Conservation (phyloP, 108 stramenopile species). For the Nitzschia inconspicua region DNA sequence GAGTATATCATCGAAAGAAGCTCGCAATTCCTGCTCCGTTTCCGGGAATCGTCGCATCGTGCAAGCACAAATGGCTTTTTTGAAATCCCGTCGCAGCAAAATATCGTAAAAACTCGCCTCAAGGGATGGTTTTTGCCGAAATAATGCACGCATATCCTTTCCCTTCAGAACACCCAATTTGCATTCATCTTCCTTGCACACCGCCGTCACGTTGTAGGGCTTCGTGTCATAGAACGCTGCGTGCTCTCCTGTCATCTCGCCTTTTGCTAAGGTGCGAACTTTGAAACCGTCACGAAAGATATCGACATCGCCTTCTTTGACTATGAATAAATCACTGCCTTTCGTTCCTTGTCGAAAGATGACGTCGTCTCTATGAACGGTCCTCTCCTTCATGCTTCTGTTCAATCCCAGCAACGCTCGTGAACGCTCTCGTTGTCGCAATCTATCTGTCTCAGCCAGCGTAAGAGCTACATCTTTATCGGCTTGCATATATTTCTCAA, state of each 20-base stretch:
- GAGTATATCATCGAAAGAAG: slow-evolving; percentile 28
- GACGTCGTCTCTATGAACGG: slow-evolving; percentile 21
- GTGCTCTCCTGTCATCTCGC: slow-evolving; percentile 59
- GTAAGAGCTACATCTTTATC: slow-evolving; percentile 4
- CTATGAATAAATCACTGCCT: slow-evolving; percentile 37
- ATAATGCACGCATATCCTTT: slow-evolving; percentile 37
- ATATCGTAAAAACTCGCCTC: slow-evolving; percentile 60
- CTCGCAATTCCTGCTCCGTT: slow-evolving; percentile 32
- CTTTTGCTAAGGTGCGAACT: slow-evolving; percentile 36
- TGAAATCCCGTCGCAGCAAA: slow-evolving; percentile 68
- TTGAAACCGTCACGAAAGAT: slow-evolving; percentile 22
- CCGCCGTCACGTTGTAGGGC: slow-evolving; percentile 45
- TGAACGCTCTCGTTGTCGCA: slow-evolving; percentile 14
- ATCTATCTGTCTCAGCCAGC: slow-evolving; percentile 6
- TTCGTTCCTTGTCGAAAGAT: slow-evolving; percentile 35
- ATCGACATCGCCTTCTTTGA: slow-evolving; percentile 45
- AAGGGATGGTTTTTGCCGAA: slow-evolving; percentile 36
- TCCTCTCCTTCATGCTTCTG: slow-evolving; percentile 21
- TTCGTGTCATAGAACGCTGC: slow-evolving; percentile 35
- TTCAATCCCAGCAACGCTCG: slow-evolving; percentile 39
- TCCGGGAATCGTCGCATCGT: slow-evolving; percentile 56
- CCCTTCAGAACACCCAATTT: slow-evolving; percentile 37
- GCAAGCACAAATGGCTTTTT: slow-evolving; percentile 62
- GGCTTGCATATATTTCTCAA: slow-evolving; percentile 59
- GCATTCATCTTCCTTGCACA: slow-evolving; percentile 40